phyloP scores from a whole-genome alignment of 345 rosid genomes.

The Salix exigua region DNA sequence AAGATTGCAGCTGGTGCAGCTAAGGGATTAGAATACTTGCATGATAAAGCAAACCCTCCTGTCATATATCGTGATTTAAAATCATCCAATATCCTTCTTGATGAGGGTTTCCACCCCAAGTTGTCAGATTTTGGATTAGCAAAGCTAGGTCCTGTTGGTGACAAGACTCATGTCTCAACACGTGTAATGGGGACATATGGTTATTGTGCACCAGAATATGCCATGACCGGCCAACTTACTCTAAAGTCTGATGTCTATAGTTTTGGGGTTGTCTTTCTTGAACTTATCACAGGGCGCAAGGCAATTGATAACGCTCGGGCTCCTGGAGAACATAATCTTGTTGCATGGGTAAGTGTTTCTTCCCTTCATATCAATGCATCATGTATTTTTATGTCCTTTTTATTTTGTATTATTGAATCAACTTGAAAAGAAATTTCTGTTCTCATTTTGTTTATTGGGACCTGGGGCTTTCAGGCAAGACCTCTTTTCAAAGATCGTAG shows the following conservation, averaged over 20 bases:
- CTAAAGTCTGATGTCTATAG: conserved; percentile 94
- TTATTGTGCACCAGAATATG: conserved; percentile 98
- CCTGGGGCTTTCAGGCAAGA: conserved; percentile 55
- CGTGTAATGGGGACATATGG: conserved; percentile 99
- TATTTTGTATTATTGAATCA: neutral
- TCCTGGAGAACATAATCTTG: conserved; percentile 90
- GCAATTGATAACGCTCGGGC: conserved; percentile 82
- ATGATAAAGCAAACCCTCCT: conserved; percentile 94
- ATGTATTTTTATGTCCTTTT: neutral
- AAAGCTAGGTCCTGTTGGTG: conserved; percentile 96
- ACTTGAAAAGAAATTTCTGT: conserved; percentile 12
- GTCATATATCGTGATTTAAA: conserved; percentile 94
- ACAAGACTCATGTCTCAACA: conserved; percentile 95
- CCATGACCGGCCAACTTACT: conserved; percentile 98
- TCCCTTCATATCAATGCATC: neutral
- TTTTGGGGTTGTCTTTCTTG: conserved; percentile 96
- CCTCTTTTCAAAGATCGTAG: conserved; percentile 95
- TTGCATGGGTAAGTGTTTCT: conserved; percentile 73
- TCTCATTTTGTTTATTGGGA: conserved; percentile 13
- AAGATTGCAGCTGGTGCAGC: conserved; percentile 99
- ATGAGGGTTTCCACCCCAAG: conserved; percentile 86
- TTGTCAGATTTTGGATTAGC: conserved; percentile 96
- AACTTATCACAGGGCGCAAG: conserved; percentile 93
- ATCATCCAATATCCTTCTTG: conserved; percentile 92
- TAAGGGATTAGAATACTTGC: conserved; percentile 91